phyloP scores from a whole-genome alignment of 306 rosid species.

The Castanea sativa region DNA sequence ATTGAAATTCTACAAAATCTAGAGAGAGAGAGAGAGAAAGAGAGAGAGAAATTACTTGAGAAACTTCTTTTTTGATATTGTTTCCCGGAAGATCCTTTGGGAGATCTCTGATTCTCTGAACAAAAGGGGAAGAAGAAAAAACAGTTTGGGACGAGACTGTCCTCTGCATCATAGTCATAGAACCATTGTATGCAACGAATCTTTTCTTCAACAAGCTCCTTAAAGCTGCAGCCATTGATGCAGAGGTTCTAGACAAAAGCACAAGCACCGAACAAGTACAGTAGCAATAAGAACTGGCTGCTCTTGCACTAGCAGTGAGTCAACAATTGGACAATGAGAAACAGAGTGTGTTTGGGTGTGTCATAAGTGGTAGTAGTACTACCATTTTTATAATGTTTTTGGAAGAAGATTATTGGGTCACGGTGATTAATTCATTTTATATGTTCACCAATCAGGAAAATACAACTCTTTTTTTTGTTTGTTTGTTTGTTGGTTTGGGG shows the following conservation, averaged over 20 bases:
- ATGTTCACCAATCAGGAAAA: too few relatives aligned
- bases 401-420: too few relatives aligned
- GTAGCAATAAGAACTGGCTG: not conserved
- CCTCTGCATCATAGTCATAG: constrained; percentile 5
- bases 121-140: constrained; percentile 47
- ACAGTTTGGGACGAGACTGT: constrained; percentile 45
- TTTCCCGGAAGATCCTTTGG: constrained; percentile 85
- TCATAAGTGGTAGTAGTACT: too few relatives aligned
- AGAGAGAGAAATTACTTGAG: constrained; percentile 43
- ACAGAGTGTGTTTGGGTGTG: too few relatives aligned
- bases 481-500: too few relatives aligned
- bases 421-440: too few relatives aligned
- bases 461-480: too few relatives aligned
- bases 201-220: constrained; percentile 43
- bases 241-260: not conserved
- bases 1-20: not conserved
- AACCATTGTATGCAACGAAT: constrained; percentile 5
- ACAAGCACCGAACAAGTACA: not conserved
- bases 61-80: constrained; percentile 61
- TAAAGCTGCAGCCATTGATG: constrained; percentile 52
- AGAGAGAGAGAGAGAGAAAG: not conserved
- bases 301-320: too few relatives aligned
- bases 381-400: too few relatives aligned
- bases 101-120: constrained; percentile 72
- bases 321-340: too few relatives aligned